These are phyloP conservation scores for Fraxinus paxiana DNA, from an alignment of 305 asterid species.

Conservation along the genomic window DNA sequence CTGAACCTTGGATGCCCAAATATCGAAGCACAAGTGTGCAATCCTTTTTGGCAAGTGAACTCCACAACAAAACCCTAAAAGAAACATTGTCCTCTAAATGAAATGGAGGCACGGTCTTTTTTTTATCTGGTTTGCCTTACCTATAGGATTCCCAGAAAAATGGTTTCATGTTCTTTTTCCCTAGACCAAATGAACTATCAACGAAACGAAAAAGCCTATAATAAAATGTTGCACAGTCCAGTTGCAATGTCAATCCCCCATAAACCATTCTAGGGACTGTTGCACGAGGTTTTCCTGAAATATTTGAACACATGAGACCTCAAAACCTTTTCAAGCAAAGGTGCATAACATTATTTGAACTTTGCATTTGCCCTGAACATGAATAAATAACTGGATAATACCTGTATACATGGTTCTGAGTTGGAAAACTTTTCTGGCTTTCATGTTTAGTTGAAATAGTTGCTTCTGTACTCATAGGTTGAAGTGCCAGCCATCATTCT, in stretches of 20 bases:
- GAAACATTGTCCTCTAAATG: conserved; percentile 9
- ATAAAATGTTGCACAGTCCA: background rate
- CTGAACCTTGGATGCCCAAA: background rate
- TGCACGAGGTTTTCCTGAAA: background rate
- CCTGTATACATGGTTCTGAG: conserved; percentile 5
- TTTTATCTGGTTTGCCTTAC: background rate
- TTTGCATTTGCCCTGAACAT: background rate
- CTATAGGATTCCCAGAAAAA: background rate
- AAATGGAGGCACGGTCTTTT: background rate
- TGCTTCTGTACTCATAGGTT: conserved; percentile 42
- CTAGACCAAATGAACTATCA: conserved; percentile 1
- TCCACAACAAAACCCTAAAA: conserved; percentile 11
- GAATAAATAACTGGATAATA: background rate
- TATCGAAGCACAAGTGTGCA: background rate
- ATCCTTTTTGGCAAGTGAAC: background rate
- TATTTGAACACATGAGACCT: background rate
- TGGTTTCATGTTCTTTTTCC: conserved; percentile 11
- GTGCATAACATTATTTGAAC: background rate
- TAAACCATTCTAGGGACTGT: background rate
- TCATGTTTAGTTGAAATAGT: conserved; percentile 15
- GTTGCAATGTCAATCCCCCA: background rate
- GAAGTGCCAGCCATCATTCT: conserved; percentile 69
- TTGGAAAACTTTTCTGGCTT: conserved; percentile 10
- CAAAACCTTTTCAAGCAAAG: conserved; percentile 7
- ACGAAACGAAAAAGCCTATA: conserved; percentile 11